Percentiles rank a stretch among this genome's conserved stretches.
These are phyloP conservation scores for Gossypium aridum DNA, from an alignment of 441 rosid genomes.

Conservation along the genomic window DNA sequence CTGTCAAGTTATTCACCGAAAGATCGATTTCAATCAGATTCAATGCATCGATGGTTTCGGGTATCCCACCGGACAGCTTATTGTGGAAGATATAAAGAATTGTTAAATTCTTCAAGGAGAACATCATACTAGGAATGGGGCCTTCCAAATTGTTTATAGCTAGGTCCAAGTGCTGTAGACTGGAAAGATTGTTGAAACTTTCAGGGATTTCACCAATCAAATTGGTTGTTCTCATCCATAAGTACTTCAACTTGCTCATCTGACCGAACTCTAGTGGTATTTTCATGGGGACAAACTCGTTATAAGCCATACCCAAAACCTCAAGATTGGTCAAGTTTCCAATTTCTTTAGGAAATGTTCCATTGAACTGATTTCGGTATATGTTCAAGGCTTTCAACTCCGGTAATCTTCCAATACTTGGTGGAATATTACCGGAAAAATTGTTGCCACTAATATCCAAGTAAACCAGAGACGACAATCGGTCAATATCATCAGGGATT, in stretches of 20 bases:
- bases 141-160: conserved; percentile 44
- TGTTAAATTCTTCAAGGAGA: conserved; percentile 47
- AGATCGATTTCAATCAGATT: conserved; percentile 48
- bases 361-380: conserved; percentile 42
- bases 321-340: conserved; percentile 58
- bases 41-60: conserved; percentile 31
- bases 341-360: conserved; percentile 75
- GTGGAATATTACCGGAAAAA: conserved; percentile 65
- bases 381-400: conserved; percentile 35
- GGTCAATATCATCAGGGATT: conserved; percentile 52
- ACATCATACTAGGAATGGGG: conserved; percentile 37
- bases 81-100: conserved; percentile 38
- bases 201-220: conserved; percentile 65
- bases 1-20: conserved; percentile 44
- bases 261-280: conserved; percentile 58
- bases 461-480: conserved; percentile 27
- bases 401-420: conserved; percentile 35
- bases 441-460: conserved; percentile 47
- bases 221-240: conserved; percentile 47
- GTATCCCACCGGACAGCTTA: conserved; percentile 49
- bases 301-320: conserved; percentile 34
- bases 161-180: conserved; percentile 46
- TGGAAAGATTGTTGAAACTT: conserved; percentile 34
- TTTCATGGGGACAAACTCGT: conserved; percentile 39
- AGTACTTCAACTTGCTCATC: conserved; percentile 35